A percentile compares a stretch with the other conserved stretches of the same genome.
Evolutionary conservation across 495 filamentous ascomycete genomes (phyloP).

Genomic region (Arthonia radiata): DNA sequence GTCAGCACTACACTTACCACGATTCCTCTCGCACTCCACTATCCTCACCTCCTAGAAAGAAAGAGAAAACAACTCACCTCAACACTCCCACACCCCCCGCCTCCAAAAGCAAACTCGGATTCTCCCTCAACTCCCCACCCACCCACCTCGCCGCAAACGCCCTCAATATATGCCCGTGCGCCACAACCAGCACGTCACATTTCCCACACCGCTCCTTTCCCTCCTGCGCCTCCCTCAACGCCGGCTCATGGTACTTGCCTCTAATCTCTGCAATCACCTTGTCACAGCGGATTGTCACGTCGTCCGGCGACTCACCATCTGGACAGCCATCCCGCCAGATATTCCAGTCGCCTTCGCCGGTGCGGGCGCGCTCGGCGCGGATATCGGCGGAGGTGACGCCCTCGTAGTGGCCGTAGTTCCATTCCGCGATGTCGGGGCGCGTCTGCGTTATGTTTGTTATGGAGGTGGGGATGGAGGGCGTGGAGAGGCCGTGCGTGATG

Average conservation of each 20-base stretch:
- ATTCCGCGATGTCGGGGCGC: constrained; percentile 72
- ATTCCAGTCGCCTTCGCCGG: constrained; percentile 20
- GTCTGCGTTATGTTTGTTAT: too few relatives aligned
- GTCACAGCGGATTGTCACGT: constrained; percentile 46
- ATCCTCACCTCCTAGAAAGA: not conserved
- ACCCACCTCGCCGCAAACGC: constrained; percentile 84
- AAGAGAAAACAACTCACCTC: constrained; percentile 20
- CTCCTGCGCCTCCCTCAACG: too few relatives aligned
- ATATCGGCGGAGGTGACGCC: constrained; percentile 62
- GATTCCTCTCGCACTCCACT: not conserved
- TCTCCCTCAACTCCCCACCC: constrained; percentile 36
- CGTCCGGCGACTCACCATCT: constrained; percentile 36
- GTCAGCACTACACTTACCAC: constrained; percentile 8
- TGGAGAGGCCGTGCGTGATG: constrained; percentile 26
- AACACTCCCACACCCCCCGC: constrained; percentile 71
- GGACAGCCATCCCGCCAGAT: constrained; percentile 21
- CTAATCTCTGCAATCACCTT: constrained; percentile 50
- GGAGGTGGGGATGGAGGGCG: too few relatives aligned
- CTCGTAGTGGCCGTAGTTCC: constrained; percentile 94
- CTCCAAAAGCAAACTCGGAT: constrained; percentile 33
- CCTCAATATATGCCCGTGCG: constrained; percentile 71
- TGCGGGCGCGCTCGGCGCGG: constrained; percentile 26
- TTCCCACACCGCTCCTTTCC: too few relatives aligned
- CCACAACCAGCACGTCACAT: constrained; percentile 38
- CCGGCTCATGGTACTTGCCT: constrained; percentile 21